Evolutionary conservation across 2,329 filamentous ascomycete species (phyloP), one percentile per base, ranked within the genome.

Genomic region (Penicillium sp.): DNA sequence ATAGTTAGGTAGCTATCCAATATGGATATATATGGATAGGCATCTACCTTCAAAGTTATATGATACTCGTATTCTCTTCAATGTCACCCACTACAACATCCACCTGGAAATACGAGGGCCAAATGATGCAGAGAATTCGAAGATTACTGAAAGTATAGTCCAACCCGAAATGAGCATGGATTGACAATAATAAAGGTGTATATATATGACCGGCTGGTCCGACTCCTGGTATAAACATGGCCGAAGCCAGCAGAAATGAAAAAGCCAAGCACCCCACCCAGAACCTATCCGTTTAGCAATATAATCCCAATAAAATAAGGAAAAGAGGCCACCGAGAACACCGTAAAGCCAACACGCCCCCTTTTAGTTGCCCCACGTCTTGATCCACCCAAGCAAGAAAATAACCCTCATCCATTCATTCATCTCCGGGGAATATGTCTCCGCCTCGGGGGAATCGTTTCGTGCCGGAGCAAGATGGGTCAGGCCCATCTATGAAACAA

Each of bases 211-310:
- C 49, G 43, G 42, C 26, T 45, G 29, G 43, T 31, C 27, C 39
- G 19, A 29, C 42, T 45, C 42, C 21, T 43, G 43, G 37, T 50
- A 53, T 53, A 46, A 53, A 53, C 50, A 53, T 46, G 42, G 37
- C 49, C 42, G 49, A 52, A 24, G 49, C 27, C 49, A 52, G 19
- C 35, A 45, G 29, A 35, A 46, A 53, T 24, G 21, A 46, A 53
- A 33, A 53, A 53, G 50, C 50, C 42, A 53, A 53, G 33, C 19
- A 53, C 50, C 43, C 63, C 62, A 46, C 59, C 65, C 50, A 59
- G 67, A 68, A 68, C 68, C 69, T 49, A 57, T 62, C 65, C 65
- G 60, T 61, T 60, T 69, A 70, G 62, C 66, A 69, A 66, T 67
- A 68, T 61, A 42, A 62, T 27, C 26, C 37, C 52, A 62, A 63